Evolutionary conservation across 495 filamentous ascomycete species (phyloP).

Genomic region (Xylaria flabelliformis): DNA sequence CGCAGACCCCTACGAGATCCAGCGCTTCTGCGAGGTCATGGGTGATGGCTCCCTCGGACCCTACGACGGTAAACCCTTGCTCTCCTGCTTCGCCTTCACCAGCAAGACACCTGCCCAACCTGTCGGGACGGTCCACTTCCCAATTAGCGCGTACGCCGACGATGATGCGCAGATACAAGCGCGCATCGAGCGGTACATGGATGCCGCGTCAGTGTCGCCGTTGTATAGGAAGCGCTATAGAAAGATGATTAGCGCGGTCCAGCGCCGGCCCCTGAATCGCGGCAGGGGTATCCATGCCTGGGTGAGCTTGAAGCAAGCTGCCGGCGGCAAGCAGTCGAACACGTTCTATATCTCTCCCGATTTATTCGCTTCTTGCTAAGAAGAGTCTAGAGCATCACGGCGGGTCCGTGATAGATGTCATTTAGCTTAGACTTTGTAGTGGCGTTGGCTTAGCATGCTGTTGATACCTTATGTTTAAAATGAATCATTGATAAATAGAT

Average conservation of each 20-base stretch:
- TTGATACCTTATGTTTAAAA: not conserved
- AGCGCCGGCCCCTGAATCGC: conserved; percentile 25
- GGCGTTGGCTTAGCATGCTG: not conserved
- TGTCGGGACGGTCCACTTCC: conserved; percentile 19
- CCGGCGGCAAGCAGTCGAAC: conserved; percentile 28
- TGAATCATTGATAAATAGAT: not conserved
- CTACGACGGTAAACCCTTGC: conserved; percentile 4
- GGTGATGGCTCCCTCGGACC: conserved; percentile 24
- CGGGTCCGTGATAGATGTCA: not conserved
- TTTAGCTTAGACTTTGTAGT: not conserved
- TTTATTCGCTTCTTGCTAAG: conserved; percentile 10
- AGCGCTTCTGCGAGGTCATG: conserved; percentile 31
- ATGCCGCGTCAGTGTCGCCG: conserved; percentile 7
- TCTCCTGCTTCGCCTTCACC: conserved; percentile 19
- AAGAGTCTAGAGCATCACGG: not conserved
- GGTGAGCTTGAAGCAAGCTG: conserved; percentile 31
- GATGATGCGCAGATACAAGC: conserved; percentile 10
- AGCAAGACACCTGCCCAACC: conserved; percentile 13
- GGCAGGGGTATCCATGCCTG: conserved; percentile 32
- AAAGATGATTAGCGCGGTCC: conserved; percentile 23
- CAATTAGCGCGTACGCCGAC: conserved; percentile 16
- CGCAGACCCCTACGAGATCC: conserved; percentile 32
- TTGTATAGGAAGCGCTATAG: conserved; percentile 22
- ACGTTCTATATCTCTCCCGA: conserved; percentile 27
- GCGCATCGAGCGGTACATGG: conserved; percentile 23